Evolutionary conservation across 2,329 filamentous ascomycete genomes (phyloP).

Genomic region (Neobulgaria alba): DNA sequence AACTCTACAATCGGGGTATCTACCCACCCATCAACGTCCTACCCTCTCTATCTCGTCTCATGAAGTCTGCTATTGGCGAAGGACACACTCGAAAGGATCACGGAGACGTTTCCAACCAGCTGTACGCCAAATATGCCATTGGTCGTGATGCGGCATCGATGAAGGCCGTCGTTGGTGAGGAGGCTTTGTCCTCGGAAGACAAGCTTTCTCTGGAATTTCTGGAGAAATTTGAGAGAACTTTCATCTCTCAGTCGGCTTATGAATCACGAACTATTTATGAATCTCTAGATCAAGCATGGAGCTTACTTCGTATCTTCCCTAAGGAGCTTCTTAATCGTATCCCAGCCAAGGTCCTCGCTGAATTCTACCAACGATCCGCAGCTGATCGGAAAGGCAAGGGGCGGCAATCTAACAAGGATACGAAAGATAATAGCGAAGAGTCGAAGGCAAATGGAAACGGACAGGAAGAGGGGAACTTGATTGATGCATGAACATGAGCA

Average conservation of each 20-base stretch:
- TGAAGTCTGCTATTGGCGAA: conserved; percentile 99
- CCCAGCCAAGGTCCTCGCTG: conserved; percentile 71
- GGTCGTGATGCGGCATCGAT: conserved; percentile 96
- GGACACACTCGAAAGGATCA: conserved; percentile 95
- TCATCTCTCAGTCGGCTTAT: conserved; percentile 87
- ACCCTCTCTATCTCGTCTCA: conserved; percentile 94
- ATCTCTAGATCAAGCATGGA: conserved; percentile 93
- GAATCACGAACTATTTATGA: conserved; percentile 88
- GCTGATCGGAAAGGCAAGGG: conserved; percentile 55
- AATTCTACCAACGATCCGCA: conserved; percentile 67
- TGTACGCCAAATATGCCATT: conserved; percentile 99
- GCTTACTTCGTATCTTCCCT: conserved; percentile 90
- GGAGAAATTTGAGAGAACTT: conserved; percentile 95
- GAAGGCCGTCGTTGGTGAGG: conserved; percentile 99
- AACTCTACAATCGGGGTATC: conserved; percentile 90
- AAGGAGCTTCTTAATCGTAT: conserved; percentile 97
- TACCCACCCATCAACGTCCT: conserved; percentile 99
- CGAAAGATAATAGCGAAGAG: conserved; percentile 31
- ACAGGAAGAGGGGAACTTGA: conserved; percentile 50
- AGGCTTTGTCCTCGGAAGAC: conserved; percentile 90
- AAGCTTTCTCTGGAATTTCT: conserved; percentile 97
- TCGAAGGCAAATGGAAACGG: conserved; percentile 32
- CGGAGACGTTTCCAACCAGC: conserved; percentile 96
- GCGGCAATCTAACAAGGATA: conserved; percentile 39
- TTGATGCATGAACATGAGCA: conserved; percentile 41